Base-by-base conservation (phyloP, 345 rosid genomes). In the Rhodamnia rubescens region DNA sequence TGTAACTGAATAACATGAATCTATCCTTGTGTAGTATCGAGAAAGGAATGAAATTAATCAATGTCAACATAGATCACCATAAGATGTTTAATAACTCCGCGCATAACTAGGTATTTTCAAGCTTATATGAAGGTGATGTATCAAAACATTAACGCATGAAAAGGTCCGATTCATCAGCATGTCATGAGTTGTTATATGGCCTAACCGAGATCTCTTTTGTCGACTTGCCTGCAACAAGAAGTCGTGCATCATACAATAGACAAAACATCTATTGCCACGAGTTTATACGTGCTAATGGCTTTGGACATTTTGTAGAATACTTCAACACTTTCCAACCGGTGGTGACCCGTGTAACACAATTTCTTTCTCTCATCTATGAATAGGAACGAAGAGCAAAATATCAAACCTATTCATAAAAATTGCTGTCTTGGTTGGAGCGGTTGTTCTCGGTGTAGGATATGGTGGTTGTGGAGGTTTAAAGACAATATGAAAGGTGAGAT, bases 401-500 rank as follows among this genome's bases (percentile, higher is more conserved):
- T 82, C 98, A 24, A 86, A 87, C 32, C 53, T 85, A 42, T 90
- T 85, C 69, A 92, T 94, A 82, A 89, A 88, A 58, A 54, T 91
- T 78, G 84, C 89, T 22, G 92, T 85, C 74, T 50, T 92, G 44
- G 89, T 83, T 0, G 95, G 94, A 81, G 85, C 83, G 36, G 61
- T 90, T 86, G 84, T 92, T 59, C 83, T 94, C 2, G 92, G 85
- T 2, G 11, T 88, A 57, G 83, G 85, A 20, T 90, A 20, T 92
- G 91, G 91, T 86, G 92, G 26, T 55, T 88, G 21, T 92, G 96
- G 93, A 89, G 88, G 85, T 89, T 89, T 88, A 92, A 85, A 84
- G 88, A 84, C 58, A 84, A 82, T 42, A 74, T 91, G 26, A 87
- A 85, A 93, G 98, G 99, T 95, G 85, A 74, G 42, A 64, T 54